Base-by-base conservation (phyloP, 2,329 filamentous ascomycete species). In the Hymenoscyphus linearis region DNA sequence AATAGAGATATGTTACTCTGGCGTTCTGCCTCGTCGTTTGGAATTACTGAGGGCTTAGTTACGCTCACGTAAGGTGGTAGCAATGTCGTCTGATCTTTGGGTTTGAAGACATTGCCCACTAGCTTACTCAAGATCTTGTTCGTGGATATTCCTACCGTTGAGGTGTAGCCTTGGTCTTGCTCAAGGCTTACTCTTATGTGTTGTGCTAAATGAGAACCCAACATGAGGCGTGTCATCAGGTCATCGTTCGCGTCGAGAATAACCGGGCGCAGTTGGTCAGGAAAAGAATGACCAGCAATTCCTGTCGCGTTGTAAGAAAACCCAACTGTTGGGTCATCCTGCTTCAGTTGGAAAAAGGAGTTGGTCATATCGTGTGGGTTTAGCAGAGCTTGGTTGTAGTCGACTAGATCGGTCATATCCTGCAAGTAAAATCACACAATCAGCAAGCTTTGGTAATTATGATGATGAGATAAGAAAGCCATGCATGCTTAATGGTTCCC, bases 41-140 rank as follows among this genome's bases (percentile, higher is more conserved):
- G 36, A 27, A 5, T 37, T 35, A 22, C 74, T 14, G 75, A 36
- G 44, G 26, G 68, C 2, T 78, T 52, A 9, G 59, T 59, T 3
- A 37, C 34, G 16, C 50, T 56, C 52, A 59, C 77, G 59, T 84
- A 83, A 1, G 88, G 84, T 4, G 89, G 86, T 52, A 96, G 75
- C 7, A 98, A 77, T 0, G 90, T 91, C 0, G 93, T 98, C 74
- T 98, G 95, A 63, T 85, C 88, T 62, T 87, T 87, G 0, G 93
- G 93, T 76, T 98, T 98, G 73, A 97, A 85, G 62, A 88, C 79
- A 72, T 85, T 89, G 13, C 93, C 93, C 10, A 86, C 90, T 14
- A 98, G 81, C 74, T 98, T 98, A 62, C 90, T 86, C 12, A 96
- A 79, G 4, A 93, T 75, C 74, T 98, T 98, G 70, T 88, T 93